These are phyloP conservation scores for Rhazya stricta DNA, from an alignment of 257 asterid species.

Conservation along the genomic window DNA sequence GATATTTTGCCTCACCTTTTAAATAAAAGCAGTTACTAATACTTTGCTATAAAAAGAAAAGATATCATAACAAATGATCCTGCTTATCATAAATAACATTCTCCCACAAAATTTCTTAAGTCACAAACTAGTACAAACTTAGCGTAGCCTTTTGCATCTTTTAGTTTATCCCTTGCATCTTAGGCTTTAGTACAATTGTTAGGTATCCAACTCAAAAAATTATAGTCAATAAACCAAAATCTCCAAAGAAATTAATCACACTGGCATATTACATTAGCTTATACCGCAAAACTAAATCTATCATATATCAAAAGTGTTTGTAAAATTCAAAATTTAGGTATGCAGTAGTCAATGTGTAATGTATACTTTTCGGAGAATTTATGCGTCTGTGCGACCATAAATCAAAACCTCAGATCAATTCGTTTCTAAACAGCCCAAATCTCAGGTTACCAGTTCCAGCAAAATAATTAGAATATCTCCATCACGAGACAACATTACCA, in stretches of 20 bases:
- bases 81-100: background rate
- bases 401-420: background rate
- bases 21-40: background rate
- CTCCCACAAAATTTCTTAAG: background rate
- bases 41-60: background rate
- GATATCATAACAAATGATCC: background rate
- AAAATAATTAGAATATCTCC: background rate
- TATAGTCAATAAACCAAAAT: background rate
- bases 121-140: background rate
- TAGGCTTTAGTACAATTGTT: background rate
- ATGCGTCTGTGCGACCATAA: background rate
- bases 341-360: background rate
- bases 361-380: background rate
- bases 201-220: background rate
- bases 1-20: background rate
- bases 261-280: background rate
- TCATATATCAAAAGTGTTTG: too few relatives aligned
- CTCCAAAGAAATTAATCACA: background rate
- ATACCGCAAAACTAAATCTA: background rate
- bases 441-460: background rate
- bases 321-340: background rate
- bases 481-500: background rate
- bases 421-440: background rate
- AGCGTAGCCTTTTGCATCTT: background rate
- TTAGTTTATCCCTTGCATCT: background rate